Base-by-base conservation (phyloP, 2,329 filamentous ascomycete species). In the Sphaerulina populicola region DNA sequence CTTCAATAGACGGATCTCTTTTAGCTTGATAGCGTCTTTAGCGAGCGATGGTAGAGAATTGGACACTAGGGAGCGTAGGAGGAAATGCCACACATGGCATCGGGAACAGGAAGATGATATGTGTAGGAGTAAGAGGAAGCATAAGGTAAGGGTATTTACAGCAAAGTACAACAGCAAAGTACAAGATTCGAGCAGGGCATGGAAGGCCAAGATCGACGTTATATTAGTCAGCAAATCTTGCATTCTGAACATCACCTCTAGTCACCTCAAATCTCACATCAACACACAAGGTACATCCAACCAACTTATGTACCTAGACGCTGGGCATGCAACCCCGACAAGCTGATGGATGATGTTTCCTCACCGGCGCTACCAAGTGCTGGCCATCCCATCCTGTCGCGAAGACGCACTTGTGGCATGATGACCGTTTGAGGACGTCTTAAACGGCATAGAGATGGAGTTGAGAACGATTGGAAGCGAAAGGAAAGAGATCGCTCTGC, bases 401-500 rank as follows among this genome's bases (percentile, higher is more conserved):
- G 18, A 9, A 27, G 12, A 3, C 39, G 21, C 39, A 41, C 15
- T 12, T 23, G 7, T 21, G 15, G 37, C 18, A n/a, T 15, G 37
- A 12, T 39, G 37, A 39, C 37, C 37, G 15, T 21, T 9, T 21
- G n/a, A 39, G 37, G 37, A 9, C 37, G 37, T 39, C 37, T 27
- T 39, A 39, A 39, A 15, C 37, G 37, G 37, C 37, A 9, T 39
- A 4, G 6, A 35, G 12, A 35, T 35, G 10, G 31, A 35, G 12
- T 35, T 35, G 31, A 61, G 47, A 55, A 55, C 18, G 56, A 63
- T 58, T 61, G 59, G 56, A 66, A 65, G 53, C 61, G 64, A 39
- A 60, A 60, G 42, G 56, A 60, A 74, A 53, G 70, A 78, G 55
- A 69, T 72, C 23, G 67, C 71, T 3, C 60, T 76, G 1, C 56